Base-by-base conservation (phyloP, 176 grass and related monocot species). In the Themeda triandra region DNA sequence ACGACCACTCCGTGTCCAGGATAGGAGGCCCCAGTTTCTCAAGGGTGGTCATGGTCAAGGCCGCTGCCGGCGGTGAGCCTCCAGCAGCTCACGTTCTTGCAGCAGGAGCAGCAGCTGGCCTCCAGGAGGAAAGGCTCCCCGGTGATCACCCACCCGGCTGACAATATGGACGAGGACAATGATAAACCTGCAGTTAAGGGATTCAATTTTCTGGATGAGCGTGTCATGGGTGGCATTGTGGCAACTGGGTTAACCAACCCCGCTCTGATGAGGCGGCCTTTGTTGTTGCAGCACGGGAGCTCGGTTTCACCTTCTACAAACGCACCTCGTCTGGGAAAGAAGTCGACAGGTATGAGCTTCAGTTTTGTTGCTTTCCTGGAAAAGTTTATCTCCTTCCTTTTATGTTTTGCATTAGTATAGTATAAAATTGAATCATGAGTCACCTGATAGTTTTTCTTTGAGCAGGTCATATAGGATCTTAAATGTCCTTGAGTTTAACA, bases 401-500 rank as follows among this genome's bases (percentile, higher is more conserved):
- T 35, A 35, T 42, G 41, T 42, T 42, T 42, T n/a, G n/a, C n/a
- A n/a, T n/a, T n/a, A n/a, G n/a, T n/a, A n/a, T n/a, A n/a, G n/a
- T n/a, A n/a, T n/a, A n/a, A n/a, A n/a, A n/a, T n/a, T n/a, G n/a
- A n/a, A n/a, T n/a, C n/a, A n/a, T n/a, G n/a, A n/a, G n/a, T n/a
- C n/a, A n/a, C 33, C 33, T 35, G 33, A 35, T 35, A 3, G 33
- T 35, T 35, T 35, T 37, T 37, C 36, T 69, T 71, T 79, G 88
- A 33, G 29, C 85, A 98, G 93, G 42, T 77, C 59, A 30, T 98
- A 98, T 63, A 92, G 15, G 77, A 66, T 98, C 49, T 74, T 98
- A 80, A 87, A 93, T 83, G 89, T 95, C 41, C 87, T 98, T 73
- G 96, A 98, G 90, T 98, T 98, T 80, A 95, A 76, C 69, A 98